These are phyloP conservation scores for Polyporus arcularius DNA, from an alignment of 768 basidiomycete species.

Conservation along the genomic window DNA sequence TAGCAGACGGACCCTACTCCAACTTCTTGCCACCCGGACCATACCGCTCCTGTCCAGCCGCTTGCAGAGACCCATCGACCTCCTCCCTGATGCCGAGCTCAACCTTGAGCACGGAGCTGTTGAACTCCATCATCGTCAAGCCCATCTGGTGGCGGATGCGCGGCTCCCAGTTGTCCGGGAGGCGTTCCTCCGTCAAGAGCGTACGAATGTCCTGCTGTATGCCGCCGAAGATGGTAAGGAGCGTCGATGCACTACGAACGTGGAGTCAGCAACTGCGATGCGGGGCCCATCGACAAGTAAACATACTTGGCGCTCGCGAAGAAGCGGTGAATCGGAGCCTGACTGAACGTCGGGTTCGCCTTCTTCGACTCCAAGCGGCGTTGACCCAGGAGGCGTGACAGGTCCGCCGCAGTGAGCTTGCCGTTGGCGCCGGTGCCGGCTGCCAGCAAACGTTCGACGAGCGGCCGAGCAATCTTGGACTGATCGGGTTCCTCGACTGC, in stretches of 20 bases:
- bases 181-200: conserved; percentile 64
- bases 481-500: conserved; percentile 50
- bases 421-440: conserved; percentile 56
- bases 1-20: background rate
- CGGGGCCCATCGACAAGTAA: background rate
- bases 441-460: conserved; percentile 57
- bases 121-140: conserved; percentile 60
- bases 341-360: conserved; percentile 58
- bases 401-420: conserved; percentile 53
- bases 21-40: background rate
- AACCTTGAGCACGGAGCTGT: conserved; percentile 36
- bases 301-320: conserved; percentile 72
- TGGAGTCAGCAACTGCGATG: background rate
- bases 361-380: conserved; percentile 61
- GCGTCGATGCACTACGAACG: conserved; percentile 53
- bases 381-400: conserved; percentile 57
- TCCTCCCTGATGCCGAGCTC: conserved; percentile 36
- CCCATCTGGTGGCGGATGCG: conserved; percentile 54
- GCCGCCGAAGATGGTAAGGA: conserved; percentile 70
- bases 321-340: conserved; percentile 52
- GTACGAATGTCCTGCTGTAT: conserved; percentile 52
- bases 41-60: conserved; percentile 9
- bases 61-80: conserved; percentile 10
- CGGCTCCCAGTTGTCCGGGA: conserved; percentile 74
- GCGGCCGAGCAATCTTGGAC: conserved; percentile 45